phyloP scores from a whole-genome alignment of 805 yeast genomes.

The Monosporozyma yasuniensis region DNA sequence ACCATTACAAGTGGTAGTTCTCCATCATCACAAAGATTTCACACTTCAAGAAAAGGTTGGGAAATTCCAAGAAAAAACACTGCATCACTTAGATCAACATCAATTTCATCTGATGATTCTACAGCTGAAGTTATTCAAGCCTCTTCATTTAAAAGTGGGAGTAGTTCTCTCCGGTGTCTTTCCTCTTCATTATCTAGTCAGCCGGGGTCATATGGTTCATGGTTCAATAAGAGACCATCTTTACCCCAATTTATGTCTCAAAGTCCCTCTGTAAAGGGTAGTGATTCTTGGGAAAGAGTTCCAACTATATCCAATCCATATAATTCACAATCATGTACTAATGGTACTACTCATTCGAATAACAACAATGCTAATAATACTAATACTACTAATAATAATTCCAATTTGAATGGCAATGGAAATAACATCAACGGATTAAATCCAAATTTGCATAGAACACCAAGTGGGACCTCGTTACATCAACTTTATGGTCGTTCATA shows the following conservation, averaged over 20 bases:
- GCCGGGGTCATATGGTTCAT: conserved; percentile 27
- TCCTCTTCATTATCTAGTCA: conserved; percentile 33
- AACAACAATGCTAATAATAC: background rate
- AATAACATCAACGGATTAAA: background rate
- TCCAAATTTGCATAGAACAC: conserved; percentile 17
- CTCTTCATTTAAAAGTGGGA: conserved; percentile 29
- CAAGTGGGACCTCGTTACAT: conserved; percentile 21
- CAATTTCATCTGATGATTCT: conserved; percentile 27
- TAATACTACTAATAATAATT: no score
- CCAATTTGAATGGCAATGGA: background rate
- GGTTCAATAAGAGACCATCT: conserved; percentile 26
- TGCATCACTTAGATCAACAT: conserved; percentile 23
- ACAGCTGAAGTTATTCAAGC: conserved; percentile 28
- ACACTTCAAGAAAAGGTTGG: conserved; percentile 30
- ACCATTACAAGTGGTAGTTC: conserved; percentile 2
- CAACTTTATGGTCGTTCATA: conserved; percentile 14
- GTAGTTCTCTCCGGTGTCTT: conserved; percentile 31
- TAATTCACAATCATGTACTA: background rate
- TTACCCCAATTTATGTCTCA: conserved; percentile 15
- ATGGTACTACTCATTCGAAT: background rate
- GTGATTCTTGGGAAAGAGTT: conserved; percentile 20
- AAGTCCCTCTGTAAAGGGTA: conserved; percentile 19
- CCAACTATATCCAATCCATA: conserved; percentile 6
- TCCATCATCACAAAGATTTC: conserved; percentile 7
- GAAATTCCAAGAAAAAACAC: conserved; percentile 31